Evolutionary conservation across 805 yeast genomes (phyloP), one percentile per base, ranked within the genome.

Genomic region (Wickerhamiella hasegawae): DNA sequence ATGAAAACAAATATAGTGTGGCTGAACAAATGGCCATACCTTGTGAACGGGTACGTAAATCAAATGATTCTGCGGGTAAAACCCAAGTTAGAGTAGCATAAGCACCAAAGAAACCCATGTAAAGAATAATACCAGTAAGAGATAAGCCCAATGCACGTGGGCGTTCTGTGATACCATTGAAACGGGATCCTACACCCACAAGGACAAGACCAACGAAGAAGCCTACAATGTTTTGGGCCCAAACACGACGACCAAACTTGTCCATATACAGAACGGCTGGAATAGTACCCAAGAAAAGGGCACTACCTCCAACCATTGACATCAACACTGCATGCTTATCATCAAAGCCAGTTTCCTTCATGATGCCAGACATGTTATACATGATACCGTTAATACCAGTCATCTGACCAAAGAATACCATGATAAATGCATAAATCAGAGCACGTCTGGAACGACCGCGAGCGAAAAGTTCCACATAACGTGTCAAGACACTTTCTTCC

Each of bases 31-130:
- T 64, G 16, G 80, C 68, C 76, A 73, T 72, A 43, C 81, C 80
- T 40, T 69, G 58, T 12, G 77, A 65, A 56, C 79, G 67, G 32
- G 75, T 63, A 39, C 69, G 63, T 41, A 69, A 56, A 28, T 71
- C 72, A 51, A 69, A 75, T n/a, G 70, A 66, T 49, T 74, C 82
- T 3, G 81, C 65, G 2, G 80, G 80, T 38, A 71, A 53, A 23
- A 74, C 80, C 77, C 78, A 75, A 1, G 81, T 73, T 48, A 73
- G 62, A 41, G 74, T 67, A 14, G 80, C 70, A 46, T 73, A 73
- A 5, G 75, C 62, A 37, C 80, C 82, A 39, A 73, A 74, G 63
- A 72, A 72, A 35, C 65, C 67, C 72, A 70, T 69, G 57, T 74
- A 74, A 15, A 74, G 51, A 36, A 74, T 69, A 44, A 73, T 59